Evolutionary conservation across 2,329 filamentous ascomycete species (phyloP).

Genomic region (Pestalotiopsis sp.): DNA sequence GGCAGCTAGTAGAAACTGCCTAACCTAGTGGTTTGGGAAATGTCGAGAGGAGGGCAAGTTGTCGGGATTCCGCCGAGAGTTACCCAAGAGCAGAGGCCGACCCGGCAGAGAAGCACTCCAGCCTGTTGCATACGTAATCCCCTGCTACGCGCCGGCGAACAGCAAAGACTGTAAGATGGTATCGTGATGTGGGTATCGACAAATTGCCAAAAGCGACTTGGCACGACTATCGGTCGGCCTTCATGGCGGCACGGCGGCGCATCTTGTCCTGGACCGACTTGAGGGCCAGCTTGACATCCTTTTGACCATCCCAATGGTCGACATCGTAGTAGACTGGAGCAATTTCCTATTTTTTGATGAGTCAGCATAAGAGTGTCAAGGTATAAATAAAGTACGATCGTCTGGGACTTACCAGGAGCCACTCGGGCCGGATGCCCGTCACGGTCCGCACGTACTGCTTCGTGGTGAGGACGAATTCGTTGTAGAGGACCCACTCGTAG

Average conservation of each 20-base stretch:
- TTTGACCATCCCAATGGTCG: slow-evolving; percentile 74
- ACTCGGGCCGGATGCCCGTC: slow-evolving; percentile 89
- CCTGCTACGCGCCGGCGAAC: not conserved
- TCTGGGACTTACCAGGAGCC: slow-evolving; percentile 73
- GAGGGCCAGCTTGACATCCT: slow-evolving; percentile 77
- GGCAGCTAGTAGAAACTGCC: too few species aligned
- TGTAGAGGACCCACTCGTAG: slow-evolving; percentile 96
- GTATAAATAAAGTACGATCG: not conserved
- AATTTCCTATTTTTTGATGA: slow-evolving; percentile 68
- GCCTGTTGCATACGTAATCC: too few species aligned
- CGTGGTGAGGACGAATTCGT: slow-evolving; percentile 95
- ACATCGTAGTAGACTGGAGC: slow-evolving; percentile 92
- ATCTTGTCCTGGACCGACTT: slow-evolving; percentile 62
- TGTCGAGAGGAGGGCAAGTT: too few species aligned
- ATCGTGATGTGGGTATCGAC: not conserved
- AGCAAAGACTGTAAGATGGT: not conserved
- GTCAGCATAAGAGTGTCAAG: slow-evolving; percentile 3
- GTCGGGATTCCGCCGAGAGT: too few species aligned
- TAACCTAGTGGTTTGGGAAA: too few species aligned
- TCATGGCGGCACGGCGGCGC: slow-evolving; percentile 61
- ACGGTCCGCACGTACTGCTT: slow-evolving; percentile 98
- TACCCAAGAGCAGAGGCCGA: too few species aligned
- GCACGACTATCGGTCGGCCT: slow-evolving; percentile 42
- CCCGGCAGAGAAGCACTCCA: too few species aligned
- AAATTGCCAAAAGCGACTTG: not conserved